phyloP scores from a whole-genome alignment of 495 filamentous ascomycete genomes.

The Xylaria telfairii region DNA sequence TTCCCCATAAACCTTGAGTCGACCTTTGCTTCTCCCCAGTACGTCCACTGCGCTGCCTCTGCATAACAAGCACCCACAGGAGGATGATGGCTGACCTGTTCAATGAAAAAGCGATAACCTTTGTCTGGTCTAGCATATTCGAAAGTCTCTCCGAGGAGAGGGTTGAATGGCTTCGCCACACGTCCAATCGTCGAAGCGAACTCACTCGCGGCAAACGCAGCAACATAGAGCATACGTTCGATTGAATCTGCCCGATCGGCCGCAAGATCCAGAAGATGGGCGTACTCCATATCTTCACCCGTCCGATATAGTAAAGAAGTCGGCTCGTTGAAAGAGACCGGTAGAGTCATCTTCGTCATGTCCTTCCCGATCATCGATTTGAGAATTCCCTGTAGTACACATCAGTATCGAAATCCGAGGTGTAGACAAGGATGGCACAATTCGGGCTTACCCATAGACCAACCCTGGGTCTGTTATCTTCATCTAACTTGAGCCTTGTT shows the following conservation, averaged over 20 bases:
- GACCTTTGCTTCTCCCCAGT: slow-evolving; percentile 96
- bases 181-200: slow-evolving; percentile 96
- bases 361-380: slow-evolving; percentile 99
- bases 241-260: slow-evolving; percentile 84
- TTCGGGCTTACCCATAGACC: slow-evolving; percentile 82
- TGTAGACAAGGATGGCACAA: neutral
- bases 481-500: slow-evolving; percentile 82
- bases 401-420: neutral
- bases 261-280: slow-evolving; percentile 88
- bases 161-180: slow-evolving; percentile 98
- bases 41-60: slow-evolving; percentile 93
- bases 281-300: slow-evolving; percentile 97
- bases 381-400: slow-evolving; percentile 72
- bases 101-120: slow-evolving; percentile 96
- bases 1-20: slow-evolving; percentile 98
- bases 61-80: slow-evolving; percentile 94
- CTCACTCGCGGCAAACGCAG: slow-evolving; percentile 92
- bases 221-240: slow-evolving; percentile 95
- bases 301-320: slow-evolving; percentile 96
- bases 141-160: slow-evolving; percentile 93
- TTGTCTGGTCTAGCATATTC: slow-evolving; percentile 96
- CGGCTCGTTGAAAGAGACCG: slow-evolving; percentile 98
- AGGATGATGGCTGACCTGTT: slow-evolving; percentile 98
- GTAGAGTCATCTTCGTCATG: slow-evolving; percentile 99
- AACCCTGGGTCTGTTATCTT: slow-evolving; percentile 90